Conservation (phyloP, 2,329 filamentous ascomycete genomes). For the Plenodomus tracheiphilus region DNA sequence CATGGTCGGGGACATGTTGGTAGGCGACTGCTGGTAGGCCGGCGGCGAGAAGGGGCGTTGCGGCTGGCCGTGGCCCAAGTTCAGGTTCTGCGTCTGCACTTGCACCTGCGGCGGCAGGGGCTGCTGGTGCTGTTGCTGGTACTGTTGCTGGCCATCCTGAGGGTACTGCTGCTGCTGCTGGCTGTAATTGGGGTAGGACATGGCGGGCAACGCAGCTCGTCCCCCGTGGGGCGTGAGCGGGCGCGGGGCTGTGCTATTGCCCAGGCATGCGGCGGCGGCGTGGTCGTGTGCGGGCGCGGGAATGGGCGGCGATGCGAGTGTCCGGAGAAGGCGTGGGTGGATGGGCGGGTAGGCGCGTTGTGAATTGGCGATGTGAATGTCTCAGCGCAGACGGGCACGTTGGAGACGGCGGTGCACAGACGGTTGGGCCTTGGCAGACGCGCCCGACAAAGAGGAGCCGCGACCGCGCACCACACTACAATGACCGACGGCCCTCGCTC, state of each 20-base stretch:
- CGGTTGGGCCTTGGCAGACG: conserved; percentile 30
- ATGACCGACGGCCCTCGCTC: not conserved
- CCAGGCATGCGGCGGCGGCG: conserved; percentile 24
- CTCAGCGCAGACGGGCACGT: conserved; percentile 15
- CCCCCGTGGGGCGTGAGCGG: conserved; percentile 29
- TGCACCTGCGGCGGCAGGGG: conserved; percentile 32
- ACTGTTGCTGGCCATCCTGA: conserved; percentile 28
- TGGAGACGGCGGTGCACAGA: conserved; percentile 25
- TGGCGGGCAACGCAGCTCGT: conserved; percentile 32
- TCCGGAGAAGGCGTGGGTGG: conserved; percentile 10
- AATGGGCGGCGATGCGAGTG: conserved; percentile 9
- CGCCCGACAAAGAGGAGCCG: conserved; percentile 28
- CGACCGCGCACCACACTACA: too few relatives aligned
- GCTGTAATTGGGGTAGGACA: conserved; percentile 35
- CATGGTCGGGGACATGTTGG: conserved; percentile 53
- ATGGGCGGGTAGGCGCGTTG: conserved; percentile 18
- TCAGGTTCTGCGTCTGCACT: conserved; percentile 46
- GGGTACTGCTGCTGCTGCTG: conserved; percentile 36
- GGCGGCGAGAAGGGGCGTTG: conserved; percentile 46
- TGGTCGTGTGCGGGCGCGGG: not conserved
- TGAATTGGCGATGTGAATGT: conserved; percentile 13
- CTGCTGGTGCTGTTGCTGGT: conserved; percentile 29
- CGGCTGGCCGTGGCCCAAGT: conserved; percentile 47
- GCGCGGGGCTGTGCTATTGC: conserved; percentile 23
- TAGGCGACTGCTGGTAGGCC: conserved; percentile 54